Percentiles rank a stretch among this genome's conserved stretches.
These are phyloP conservation scores for Aspergillus fructus DNA, from an alignment of 2,329 filamentous ascomycete species.

Conservation along the genomic window DNA sequence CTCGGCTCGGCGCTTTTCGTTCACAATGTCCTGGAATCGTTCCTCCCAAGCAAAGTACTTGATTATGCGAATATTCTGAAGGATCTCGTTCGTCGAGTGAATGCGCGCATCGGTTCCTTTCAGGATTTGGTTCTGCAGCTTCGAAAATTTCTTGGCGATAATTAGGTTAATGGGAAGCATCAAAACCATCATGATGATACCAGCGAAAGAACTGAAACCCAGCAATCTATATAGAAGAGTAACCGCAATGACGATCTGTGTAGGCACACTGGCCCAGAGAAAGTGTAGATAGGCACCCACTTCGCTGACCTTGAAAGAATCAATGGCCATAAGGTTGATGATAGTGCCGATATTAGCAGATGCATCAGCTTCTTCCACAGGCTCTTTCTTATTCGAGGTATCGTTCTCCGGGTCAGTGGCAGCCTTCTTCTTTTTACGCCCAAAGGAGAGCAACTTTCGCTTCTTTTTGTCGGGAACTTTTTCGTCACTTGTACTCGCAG, in stretches of 20 bases:
- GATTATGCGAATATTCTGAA: constrained; percentile 98
- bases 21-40: constrained; percentile 79
- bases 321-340: constrained; percentile 98
- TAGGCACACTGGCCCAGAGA: constrained; percentile 85
- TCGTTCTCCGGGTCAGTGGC: constrained; percentile 22
- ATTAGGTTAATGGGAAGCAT: constrained; percentile 87
- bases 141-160: constrained; percentile 81
- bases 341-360: constrained; percentile 96
- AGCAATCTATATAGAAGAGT: constrained; percentile 84
- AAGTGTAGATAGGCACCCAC: constrained; percentile 95
- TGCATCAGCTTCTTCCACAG: constrained; percentile 52
- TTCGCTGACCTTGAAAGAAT: constrained; percentile 97
- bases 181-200: constrained; percentile 84
- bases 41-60: constrained; percentile 99
- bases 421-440: constrained; percentile 55
- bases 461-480: constrained; percentile 37
- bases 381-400: constrained; percentile 19
- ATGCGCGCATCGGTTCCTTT: constrained; percentile 93
- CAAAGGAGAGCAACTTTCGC: constrained; percentile 52
- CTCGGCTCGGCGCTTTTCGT: constrained; percentile 81
- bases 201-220: constrained; percentile 89
- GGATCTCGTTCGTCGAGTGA: constrained; percentile 91
- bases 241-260: constrained; percentile 80
- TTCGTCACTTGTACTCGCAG: constrained; percentile 61
- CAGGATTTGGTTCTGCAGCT: constrained; percentile 86